Conservation (phyloP, 805 yeast species). For the Candida taoyuanica region DNA sequence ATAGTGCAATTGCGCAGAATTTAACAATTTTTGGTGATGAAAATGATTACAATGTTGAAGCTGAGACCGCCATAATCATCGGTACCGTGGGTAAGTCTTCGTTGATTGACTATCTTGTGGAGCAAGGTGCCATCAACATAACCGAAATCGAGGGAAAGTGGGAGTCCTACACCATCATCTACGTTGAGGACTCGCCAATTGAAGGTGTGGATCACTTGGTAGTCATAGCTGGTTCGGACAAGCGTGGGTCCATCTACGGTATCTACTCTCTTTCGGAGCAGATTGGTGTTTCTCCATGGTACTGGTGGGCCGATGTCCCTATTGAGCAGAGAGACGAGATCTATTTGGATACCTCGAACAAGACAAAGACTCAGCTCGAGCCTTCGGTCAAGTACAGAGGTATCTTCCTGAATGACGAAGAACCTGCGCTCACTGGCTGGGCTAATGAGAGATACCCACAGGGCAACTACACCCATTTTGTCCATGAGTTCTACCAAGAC, state of each 20-base stretch:
- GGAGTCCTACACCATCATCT: conserved; percentile 9
- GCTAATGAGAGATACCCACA: conserved; percentile 5
- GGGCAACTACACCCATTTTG: conserved; percentile 11
- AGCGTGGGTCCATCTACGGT: conserved; percentile 14
- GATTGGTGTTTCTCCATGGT: conserved; percentile 15
- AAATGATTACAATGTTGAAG: not conserved
- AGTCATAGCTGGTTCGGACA: conserved; percentile 13
- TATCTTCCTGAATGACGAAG: conserved; percentile 13
- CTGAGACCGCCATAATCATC: conserved; percentile 10
- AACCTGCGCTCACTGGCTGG: conserved; percentile 14
- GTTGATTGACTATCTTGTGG: conserved; percentile 5
- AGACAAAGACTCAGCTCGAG: not conserved
- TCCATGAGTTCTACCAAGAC: conserved; percentile 10
- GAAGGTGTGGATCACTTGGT: conserved; percentile 2
- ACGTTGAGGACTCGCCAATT: conserved; percentile 5
- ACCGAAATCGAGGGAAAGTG: conserved; percentile 6
- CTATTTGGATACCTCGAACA: conserved; percentile 4
- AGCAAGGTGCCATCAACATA: conserved; percentile 1
- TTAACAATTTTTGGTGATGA: not conserved
- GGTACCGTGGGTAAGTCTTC: conserved; percentile 12
- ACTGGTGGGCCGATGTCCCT: conserved; percentile 15
- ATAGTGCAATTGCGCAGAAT: not conserved
- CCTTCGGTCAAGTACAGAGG: conserved; percentile 15
- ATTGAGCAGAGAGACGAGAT: conserved; percentile 1
- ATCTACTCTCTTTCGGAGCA: conserved; percentile 11